These are phyloP conservation scores for Calendula officinalis DNA, from an alignment of 129 eudicot species.

Conservation along the genomic window DNA sequence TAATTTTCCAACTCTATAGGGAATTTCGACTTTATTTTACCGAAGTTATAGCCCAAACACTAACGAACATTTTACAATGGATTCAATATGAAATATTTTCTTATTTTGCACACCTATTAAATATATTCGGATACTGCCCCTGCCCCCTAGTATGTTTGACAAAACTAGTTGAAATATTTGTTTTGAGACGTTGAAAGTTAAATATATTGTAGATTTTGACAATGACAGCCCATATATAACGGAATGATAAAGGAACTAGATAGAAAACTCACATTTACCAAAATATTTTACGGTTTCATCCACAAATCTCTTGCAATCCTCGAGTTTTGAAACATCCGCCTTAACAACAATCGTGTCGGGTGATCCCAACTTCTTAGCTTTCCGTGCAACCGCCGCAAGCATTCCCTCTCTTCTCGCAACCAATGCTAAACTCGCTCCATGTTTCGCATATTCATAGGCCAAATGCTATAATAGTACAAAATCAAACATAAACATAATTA, in stretches of 20 bases:
- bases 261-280: conserved; percentile 43
- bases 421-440: conserved; percentile 53
- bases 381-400: conserved; percentile 43
- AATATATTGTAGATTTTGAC: too few species aligned
- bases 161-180: too few species aligned
- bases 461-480: conserved; percentile 18
- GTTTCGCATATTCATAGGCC: conserved; percentile 45
- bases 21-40: too few species aligned
- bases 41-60: too few species aligned
- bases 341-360: conserved; percentile 44
- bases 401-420: conserved; percentile 55
- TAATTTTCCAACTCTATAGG: too few species aligned
- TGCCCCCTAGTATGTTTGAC: too few species aligned
- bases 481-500: neutral
- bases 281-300: conserved; percentile 49
- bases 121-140: too few species aligned
- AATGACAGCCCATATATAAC: neutral
- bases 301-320: conserved; percentile 48
- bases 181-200: too few species aligned
- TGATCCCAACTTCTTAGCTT: conserved; percentile 44
- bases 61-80: too few species aligned
- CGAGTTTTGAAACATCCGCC: conserved; percentile 52
- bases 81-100: too few species aligned
- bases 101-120: too few species aligned
- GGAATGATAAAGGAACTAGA: neutral